Evolutionary conservation across 2,329 filamentous ascomycete genomes (phyloP), one percentile per base, ranked within the genome.

Genomic region (Massarina eburnea): DNA sequence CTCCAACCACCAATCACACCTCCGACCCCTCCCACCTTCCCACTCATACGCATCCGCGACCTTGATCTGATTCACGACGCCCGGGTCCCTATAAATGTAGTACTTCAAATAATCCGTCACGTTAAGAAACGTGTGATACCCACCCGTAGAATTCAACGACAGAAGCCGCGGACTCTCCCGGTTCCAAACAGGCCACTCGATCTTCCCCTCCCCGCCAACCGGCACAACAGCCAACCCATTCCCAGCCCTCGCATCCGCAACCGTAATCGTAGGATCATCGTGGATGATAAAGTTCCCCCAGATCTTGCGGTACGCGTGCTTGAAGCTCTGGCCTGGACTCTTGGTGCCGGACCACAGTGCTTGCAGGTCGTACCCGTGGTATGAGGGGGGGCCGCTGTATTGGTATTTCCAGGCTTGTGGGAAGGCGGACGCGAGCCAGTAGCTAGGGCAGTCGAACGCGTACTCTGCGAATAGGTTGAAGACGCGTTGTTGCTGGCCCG

Each of bases 381-480:
- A 67, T 3, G 57, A 44, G 1, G 64, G 64, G 1, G 52, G 53
- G 2, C 43, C 57, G 41, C 55, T 59, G 46, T 62, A 67, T 26
- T 68, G 64, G 48, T 68, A 67, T 34, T 65, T 65, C 64, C 64
- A 68, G 12, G 58, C 63, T 24, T 57, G 37, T 0, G 62, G 55
- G 45, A 67, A 65, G 3, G 71, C 71, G 12, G 57, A 60, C 3
- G 70, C 69, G 39, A 72, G 66, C 64, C 70, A 73, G 52, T 73
- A 69, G 8, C 56, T 60, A 3, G 68, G 68, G 44, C 71, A 73
- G 41, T 63, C 65, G 52, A 76, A 74, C 27, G 74, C 71, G 48
- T 69, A 73, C 49, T 76, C 73, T 7, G 73, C 73, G 48, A 73
- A 76, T 18, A 74, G 66, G 46, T 73, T 60, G 56, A 72, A 72